These are phyloP conservation scores for Macrophomina phaseolina DNA, from an alignment of 2,329 filamentous ascomycete genomes.

Conservation along the genomic window DNA sequence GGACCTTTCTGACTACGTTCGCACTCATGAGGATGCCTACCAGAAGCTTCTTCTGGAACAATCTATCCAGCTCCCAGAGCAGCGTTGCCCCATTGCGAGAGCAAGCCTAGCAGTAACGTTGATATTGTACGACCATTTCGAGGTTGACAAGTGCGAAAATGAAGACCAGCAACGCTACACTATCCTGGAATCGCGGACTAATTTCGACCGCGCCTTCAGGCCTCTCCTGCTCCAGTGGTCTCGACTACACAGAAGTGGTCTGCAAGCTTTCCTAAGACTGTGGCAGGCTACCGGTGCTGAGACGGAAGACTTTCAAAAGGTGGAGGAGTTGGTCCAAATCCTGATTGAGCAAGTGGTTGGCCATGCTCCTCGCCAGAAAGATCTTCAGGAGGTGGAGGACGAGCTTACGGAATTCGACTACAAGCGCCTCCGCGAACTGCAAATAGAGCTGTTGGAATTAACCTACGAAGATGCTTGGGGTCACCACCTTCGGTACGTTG, in stretches of 20 bases:
- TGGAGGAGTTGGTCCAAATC: conserved; percentile 85
- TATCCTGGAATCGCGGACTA: conserved; percentile 73
- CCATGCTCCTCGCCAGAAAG: conserved; percentile 78
- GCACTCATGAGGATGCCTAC: conserved; percentile 89
- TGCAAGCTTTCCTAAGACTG: conserved; percentile 86
- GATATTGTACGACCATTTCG: conserved; percentile 93
- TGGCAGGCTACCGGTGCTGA: conserved; percentile 92
- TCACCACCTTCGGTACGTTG: conserved; percentile 69
- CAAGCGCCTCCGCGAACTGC: conserved; percentile 76
- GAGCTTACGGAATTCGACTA: conserved; percentile 86
- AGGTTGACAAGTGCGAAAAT: conserved; percentile 82
- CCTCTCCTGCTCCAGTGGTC: conserved; percentile 94
- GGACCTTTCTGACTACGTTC: conserved; percentile 93
- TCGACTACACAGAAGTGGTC: conserved; percentile 79
- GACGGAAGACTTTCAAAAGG: conserved; percentile 88
- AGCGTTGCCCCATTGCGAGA: conserved; percentile 85
- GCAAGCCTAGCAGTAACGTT: conserved; percentile 86
- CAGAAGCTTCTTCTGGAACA: conserved; percentile 93
- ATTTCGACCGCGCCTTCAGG: conserved; percentile 84
- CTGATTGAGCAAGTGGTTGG: conserved; percentile 89
- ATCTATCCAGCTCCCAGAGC: conserved; percentile 69
- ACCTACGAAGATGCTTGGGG: conserved; percentile 97
- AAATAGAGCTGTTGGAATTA: conserved; percentile 90
- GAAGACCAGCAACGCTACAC: conserved; percentile 80
- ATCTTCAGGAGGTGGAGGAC: conserved; percentile 86